Evolutionary conservation across 2,329 filamentous ascomycete species (phyloP).

Genomic region (Aspergillus nomiae): DNA sequence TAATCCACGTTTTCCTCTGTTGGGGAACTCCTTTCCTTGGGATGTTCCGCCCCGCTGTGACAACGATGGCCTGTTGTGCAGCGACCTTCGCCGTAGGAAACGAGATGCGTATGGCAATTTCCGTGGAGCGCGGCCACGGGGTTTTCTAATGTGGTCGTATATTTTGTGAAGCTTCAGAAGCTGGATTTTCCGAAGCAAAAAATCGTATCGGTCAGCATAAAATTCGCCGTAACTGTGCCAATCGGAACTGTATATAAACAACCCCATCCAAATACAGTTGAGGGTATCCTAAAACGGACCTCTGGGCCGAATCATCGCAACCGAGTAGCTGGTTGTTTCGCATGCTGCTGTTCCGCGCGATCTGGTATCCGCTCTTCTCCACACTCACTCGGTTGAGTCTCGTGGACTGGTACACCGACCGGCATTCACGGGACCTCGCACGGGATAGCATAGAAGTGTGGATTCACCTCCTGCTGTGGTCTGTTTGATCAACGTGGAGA

Average conservation of each 20-base stretch:
- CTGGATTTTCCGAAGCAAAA: background rate
- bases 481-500: slow-evolving; percentile 3
- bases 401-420: background rate
- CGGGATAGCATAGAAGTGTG: background rate
- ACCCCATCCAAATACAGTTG: background rate
- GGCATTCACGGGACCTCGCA: background rate
- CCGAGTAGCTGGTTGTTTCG: background rate
- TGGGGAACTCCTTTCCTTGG: background rate
- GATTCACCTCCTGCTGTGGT: background rate
- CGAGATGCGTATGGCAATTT: background rate
- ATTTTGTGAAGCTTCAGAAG: background rate
- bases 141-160: background rate
- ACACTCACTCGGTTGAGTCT: background rate
- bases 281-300: background rate
- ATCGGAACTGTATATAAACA: background rate
- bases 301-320: background rate
- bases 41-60: background rate
- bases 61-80: background rate
- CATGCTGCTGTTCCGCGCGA: background rate
- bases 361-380: slow-evolving; percentile 2
- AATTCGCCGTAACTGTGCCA: background rate
- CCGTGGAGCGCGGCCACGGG: too few relatives aligned
- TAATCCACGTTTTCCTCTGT: background rate
- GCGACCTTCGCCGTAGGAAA: background rate
- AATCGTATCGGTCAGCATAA: background rate